Percentiles rank a stretch among this genome's conserved stretches.
phyloP scores from a whole-genome alignment of 306 rosid species.

The Dryas alaskensis region DNA sequence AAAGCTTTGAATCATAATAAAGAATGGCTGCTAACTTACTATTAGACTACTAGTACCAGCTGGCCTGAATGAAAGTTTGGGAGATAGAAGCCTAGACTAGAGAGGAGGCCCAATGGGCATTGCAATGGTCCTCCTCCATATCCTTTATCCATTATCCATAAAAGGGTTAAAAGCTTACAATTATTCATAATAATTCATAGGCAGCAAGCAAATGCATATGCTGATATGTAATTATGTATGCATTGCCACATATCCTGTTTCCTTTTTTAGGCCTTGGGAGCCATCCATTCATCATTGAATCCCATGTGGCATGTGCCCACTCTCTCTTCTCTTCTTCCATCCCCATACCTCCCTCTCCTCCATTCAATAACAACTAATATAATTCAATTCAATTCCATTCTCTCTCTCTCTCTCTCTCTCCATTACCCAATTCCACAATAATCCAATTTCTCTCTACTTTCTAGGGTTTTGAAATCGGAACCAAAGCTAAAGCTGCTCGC shows the following conservation, averaged over 20 bases:
- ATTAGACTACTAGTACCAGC: not conserved
- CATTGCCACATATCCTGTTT: constrained; percentile 7
- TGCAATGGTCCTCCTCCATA: constrained; percentile 4
- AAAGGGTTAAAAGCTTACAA: not conserved
- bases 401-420: constrained; percentile 6
- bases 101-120: not conserved
- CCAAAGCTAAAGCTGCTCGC: constrained; percentile 57
- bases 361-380: constrained; percentile 24
- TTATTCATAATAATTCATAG: not conserved
- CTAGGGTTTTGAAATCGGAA: constrained; percentile 70
- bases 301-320: constrained; percentile 39
- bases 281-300: constrained; percentile 37
- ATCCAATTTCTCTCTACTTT: constrained; percentile 41
- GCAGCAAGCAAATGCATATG: constrained; percentile 1
- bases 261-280: constrained; percentile 17
- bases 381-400: not conserved
- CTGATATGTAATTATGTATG: not conserved
- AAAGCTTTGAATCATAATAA: not conserved
- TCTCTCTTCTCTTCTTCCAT: constrained; percentile 36
- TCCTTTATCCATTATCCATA: not conserved
- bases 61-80: not conserved
- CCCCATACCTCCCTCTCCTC: constrained; percentile 44
- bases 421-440: constrained; percentile 25
- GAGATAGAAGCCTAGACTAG: too few species aligned
- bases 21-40: not conserved